These are phyloP conservation scores for Seiridium unicorne DNA, from an alignment of 2,329 filamentous ascomycete genomes.

Conservation along the genomic window DNA sequence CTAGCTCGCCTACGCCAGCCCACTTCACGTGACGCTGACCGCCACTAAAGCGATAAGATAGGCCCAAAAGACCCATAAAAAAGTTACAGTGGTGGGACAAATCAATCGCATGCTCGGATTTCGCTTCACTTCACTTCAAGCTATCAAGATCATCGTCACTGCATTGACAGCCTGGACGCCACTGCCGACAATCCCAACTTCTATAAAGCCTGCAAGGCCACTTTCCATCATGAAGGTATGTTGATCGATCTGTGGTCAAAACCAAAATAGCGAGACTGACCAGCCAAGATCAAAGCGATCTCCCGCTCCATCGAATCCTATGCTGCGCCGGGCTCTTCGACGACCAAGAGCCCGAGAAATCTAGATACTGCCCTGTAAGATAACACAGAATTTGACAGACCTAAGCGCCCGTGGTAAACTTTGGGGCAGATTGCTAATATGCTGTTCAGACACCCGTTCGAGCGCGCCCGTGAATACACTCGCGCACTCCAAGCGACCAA, in stretches of 20 bases:
- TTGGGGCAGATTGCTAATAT: too few species aligned
- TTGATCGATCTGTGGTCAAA: too few species aligned
- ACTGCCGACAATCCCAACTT: too few species aligned
- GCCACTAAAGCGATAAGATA: neutral
- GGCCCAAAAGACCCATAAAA: conserved; percentile 7
- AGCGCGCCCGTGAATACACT: conserved; percentile 81
- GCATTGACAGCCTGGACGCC: too few species aligned
- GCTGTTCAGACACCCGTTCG: conserved; percentile 67
- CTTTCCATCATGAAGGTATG: too few species aligned
- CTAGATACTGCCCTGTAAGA: conserved; percentile 64
- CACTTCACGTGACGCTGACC: neutral
- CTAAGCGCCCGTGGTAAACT: too few species aligned
- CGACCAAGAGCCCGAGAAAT: conserved; percentile 65
- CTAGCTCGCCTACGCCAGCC: neutral
- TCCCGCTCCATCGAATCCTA: conserved; percentile 62
- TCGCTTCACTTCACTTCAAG: neutral
- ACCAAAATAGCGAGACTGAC: neutral
- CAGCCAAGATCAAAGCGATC: conserved; percentile 63
- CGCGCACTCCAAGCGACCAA: conserved; percentile 57
- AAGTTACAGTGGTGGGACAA: conserved; percentile 7
- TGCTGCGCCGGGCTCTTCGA: conserved; percentile 65
- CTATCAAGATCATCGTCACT: neutral
- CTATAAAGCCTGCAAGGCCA: too few species aligned
- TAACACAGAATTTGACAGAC: too few species aligned
- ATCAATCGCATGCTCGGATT: neutral